phyloP scores from a whole-genome alignment of 2,329 filamentous ascomycete genomes.

The Diaporthe sp. region DNA sequence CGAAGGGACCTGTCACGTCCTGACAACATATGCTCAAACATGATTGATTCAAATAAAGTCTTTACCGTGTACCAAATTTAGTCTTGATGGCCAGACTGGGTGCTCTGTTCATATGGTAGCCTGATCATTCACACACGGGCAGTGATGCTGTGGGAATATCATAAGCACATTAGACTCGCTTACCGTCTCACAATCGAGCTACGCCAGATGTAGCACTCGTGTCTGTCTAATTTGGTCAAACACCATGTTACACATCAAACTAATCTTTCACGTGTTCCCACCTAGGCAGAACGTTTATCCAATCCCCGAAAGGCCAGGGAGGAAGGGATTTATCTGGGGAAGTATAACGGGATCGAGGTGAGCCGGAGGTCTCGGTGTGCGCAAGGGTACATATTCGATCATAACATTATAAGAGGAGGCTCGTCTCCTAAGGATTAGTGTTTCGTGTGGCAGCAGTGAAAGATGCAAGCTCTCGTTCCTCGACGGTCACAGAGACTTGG shows the following conservation, averaged over 20 bases:
- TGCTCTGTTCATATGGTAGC: background rate
- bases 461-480: background rate
- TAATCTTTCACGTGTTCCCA: too few species aligned
- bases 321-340: background rate
- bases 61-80: accelerated
- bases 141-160: too few species aligned
- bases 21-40: background rate
- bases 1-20: background rate
- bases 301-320: too few species aligned
- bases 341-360: background rate
- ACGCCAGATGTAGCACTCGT: background rate
- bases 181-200: too few species aligned
- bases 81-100: background rate
- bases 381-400: background rate
- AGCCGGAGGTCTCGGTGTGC: background rate
- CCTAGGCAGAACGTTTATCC: background rate
- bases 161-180: background rate
- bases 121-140: too few species aligned
- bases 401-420: background rate
- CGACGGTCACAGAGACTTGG: background rate
- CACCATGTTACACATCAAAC: background rate
- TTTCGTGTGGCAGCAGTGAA: constrained; percentile 23
- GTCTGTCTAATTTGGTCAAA: too few species aligned
- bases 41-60: too few species aligned
- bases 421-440: background rate